Percentiles rank a stretch among this genome's conserved stretches.
Conservation (phyloP, 129 eudicot species). For the Heracleum sosnowskyi region DNA sequence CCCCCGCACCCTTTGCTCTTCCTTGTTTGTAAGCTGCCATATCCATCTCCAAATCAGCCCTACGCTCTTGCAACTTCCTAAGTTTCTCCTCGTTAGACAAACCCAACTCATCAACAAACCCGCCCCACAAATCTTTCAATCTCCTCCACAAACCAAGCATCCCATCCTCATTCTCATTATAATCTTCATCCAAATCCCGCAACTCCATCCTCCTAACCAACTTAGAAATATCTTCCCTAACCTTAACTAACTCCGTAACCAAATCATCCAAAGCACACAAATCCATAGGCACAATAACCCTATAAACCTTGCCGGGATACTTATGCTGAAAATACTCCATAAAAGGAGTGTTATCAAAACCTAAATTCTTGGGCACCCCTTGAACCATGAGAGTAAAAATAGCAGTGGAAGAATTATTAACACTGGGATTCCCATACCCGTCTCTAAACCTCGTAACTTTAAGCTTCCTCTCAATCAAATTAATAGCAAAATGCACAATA, state of each 20-base stretch:
- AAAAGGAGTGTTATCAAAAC: conserved; percentile 48
- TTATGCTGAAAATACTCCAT: conserved; percentile 67
- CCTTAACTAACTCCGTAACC: conserved; percentile 73
- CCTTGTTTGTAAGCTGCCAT: conserved; percentile 92
- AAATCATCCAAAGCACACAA: conserved; percentile 88
- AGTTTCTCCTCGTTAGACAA: conserved; percentile 72
- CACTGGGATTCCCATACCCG: conserved; percentile 68
- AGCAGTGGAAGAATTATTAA: conserved; percentile 54
- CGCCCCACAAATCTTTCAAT: conserved; percentile 54
- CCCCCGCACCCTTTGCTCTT: conserved; percentile 92
- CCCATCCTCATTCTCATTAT: conserved; percentile 16
- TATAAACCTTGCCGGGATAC: conserved; percentile 83
- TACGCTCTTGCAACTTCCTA: conserved; percentile 78
- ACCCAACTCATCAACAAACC: conserved; percentile 44
- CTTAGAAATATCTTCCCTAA: conserved; percentile 67
- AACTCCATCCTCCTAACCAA: conserved; percentile 67
- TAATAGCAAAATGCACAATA: conserved; percentile 59
- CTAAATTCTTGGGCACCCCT: conserved; percentile 76
- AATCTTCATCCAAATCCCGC: conserved; percentile 34
- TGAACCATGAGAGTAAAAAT: conserved; percentile 75
- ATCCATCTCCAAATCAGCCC: conserved; percentile 96
- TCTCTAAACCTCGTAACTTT: conserved; percentile 74
- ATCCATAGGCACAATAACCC: conserved; percentile 86
- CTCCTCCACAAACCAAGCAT: conserved; percentile 38
- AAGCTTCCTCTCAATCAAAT: conserved; percentile 53